Evolutionary conservation across 805 yeast species (phyloP), one percentile per base, ranked within the genome.

Genomic region (Candida verbasci): DNA sequence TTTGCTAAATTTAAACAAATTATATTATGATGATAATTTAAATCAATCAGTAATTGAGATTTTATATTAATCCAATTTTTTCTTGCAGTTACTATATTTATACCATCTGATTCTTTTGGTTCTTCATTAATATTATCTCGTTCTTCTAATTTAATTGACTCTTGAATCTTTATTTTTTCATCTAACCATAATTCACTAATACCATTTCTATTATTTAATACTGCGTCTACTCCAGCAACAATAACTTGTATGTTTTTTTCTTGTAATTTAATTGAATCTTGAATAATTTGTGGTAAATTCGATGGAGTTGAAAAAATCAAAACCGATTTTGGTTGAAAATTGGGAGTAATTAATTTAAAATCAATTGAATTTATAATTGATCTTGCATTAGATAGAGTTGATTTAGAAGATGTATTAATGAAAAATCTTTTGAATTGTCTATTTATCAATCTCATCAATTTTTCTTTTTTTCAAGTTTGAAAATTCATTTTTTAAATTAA

Each of bases 201-300:
- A 0, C 72, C 74, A 41, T 55, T 50, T 23, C 63, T 40, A 9
- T 42, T 43, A 3, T 63, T 58, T 10, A 58, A 55, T 12, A 62
- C 55, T 3, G 65, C 47, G 38, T 68, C 72, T 3, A 65, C 53
- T 1, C 70, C 71, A 0, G 70, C 72, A 10, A 66, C 70, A 9
- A 61, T 46, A 2, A 65, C 56, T 45, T 65, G 71, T 14, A 66
- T 26, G 6, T 48, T 41, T 11, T 50, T 37, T 12, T 49, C 24
- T 28, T 59, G 56, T 9, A 58, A 40, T 1, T 39, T 29, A 9
- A 66, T 56, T 12, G 64, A 50, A 28, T 55, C 46, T 17, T 55
- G 54, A n/a, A 65, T 60, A 23, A 58, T 55, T 5, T 35, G 31
- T 1, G 61, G 52, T 8, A 67, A 46, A 29, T 55, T 49, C 5